Base-by-base conservation (phyloP, 768 basidiomycete genomes). In the Serpula lacrymans region DNA sequence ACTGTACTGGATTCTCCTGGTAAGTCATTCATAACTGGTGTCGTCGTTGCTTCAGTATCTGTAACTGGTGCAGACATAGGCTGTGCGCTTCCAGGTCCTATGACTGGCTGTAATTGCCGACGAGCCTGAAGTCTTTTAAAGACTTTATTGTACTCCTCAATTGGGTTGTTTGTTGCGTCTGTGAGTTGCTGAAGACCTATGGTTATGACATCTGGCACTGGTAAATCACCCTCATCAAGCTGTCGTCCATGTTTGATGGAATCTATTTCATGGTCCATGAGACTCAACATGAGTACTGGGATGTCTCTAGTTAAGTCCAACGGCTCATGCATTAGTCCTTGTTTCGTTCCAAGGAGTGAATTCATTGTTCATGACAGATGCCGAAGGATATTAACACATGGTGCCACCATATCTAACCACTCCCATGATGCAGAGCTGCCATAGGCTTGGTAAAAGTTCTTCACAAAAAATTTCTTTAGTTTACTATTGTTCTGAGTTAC, bases 261-360 rank as follows among this genome's bases (percentile, higher is more conserved):
- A 39, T 61, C 60, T 1, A 63, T 58, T 1, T 41, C 22, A 34
- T 55, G 56, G 17, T 47, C 39, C 1, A 29, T 38, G 1, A 61
- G 45, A 13, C 56, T 52, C 8, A 37, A 32, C 51, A 54, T 54
- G 6, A 59, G 49, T 11, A 44, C 39, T 1, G 32, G 18, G 22
- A 69, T 63, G 26, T 70, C 68, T 2, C 52, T 43, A 4, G 42
- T 29, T 0, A 69, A 42, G 28, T 64, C 47, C 5, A 30, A 5
- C 17, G 18, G 13, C 14, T 41, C 36, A 37, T 70, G 69, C 36
- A 47, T 53, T 1, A 41, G 51, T 1, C 68, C 68, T 24, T 60
- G 62, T 14, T 55, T 44, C 2, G 60, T 39, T 3, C 65, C 64
- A 3, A 62, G 52, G 3, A 29, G 20, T 0, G 5, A 21, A 30